Percentiles rank a stretch among this genome's conserved stretches.
phyloP scores from a whole-genome alignment of 2,329 filamentous ascomycete genomes.

The Ophiostoma novo-ulmi region DNA sequence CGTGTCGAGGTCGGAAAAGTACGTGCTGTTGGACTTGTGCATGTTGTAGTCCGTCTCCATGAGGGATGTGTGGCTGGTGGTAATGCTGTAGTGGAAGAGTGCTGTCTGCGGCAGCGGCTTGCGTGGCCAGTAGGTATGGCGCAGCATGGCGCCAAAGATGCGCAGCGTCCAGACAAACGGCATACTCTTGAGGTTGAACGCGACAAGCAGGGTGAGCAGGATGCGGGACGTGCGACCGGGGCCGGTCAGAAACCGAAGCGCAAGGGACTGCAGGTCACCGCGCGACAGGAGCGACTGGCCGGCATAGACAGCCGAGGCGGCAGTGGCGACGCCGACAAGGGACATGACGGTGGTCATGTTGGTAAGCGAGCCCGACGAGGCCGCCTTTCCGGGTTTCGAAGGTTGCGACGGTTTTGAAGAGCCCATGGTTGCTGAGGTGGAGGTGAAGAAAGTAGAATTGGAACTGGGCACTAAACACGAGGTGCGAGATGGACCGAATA shows the following conservation, averaged over 20 bases:
- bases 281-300: constrained; percentile 37
- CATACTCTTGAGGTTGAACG: constrained; percentile 67
- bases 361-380: constrained; percentile 30
- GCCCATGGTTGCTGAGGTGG: neutral
- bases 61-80: constrained; percentile 32
- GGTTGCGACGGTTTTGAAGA: constrained; percentile 15
- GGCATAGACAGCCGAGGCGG: constrained; percentile 45
- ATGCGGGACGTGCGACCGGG: constrained; percentile 51
- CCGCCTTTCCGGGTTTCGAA: constrained; percentile 26
- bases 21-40: constrained; percentile 55
- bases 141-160: constrained; percentile 36
- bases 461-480: neutral
- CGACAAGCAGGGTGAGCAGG: constrained; percentile 49
- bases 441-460: too few relatives aligned
- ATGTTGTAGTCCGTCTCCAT: constrained; percentile 40
- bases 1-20: constrained; percentile 81
- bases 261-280: constrained; percentile 39
- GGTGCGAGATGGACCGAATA: neutral
- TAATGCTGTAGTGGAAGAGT: constrained; percentile 38
- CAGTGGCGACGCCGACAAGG: constrained; percentile 40
- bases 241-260: constrained; percentile 47
- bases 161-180: constrained; percentile 65
- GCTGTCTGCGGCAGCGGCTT: constrained; percentile 31
- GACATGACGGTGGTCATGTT: constrained; percentile 37
- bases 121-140: constrained; percentile 31